phyloP scores from a whole-genome alignment of 208 protist species.

The Strigomonas oncopelti region DNA sequence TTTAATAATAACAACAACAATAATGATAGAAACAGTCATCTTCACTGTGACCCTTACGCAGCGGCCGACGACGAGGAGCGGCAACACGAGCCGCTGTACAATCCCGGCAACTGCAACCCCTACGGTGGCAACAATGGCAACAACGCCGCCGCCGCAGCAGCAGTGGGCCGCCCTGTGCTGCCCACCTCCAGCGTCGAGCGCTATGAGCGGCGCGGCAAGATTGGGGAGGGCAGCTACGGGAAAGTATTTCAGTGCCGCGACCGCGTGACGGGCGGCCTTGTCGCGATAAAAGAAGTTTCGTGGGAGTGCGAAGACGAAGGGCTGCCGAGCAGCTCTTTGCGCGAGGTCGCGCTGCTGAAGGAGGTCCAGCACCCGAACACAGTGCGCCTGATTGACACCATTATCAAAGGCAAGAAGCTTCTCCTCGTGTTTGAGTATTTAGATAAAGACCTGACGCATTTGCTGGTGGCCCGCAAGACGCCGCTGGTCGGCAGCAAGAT shows the following conservation, averaged over 20 bases:
- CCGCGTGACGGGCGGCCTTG: conserved; percentile 47
- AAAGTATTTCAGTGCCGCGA: conserved; percentile 95
- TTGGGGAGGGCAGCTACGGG: conserved; percentile 95
- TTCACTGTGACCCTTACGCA: too few species aligned
- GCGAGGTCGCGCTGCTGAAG: conserved; percentile 96
- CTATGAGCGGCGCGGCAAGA: conserved; percentile 91
- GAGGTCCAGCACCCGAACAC: conserved; percentile 95
- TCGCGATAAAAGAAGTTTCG: conserved; percentile 86
- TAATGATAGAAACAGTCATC: too few species aligned
- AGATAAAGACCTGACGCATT: conserved; percentile 96
- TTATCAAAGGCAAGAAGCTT: conserved; percentile 92
- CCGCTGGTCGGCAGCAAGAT: conserved; percentile 55
- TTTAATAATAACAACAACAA: too few species aligned
- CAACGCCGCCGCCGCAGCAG: conserved; percentile 25
- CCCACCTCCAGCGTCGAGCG: conserved; percentile 25
- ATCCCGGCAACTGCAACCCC: too few species aligned
- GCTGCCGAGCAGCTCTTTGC: conserved; percentile 88
- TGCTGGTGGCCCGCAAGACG: conserved; percentile 72
- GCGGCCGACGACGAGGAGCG: too few species aligned
- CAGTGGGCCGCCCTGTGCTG: background rate
- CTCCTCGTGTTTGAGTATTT: conserved; percentile 97
- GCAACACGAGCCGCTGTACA: too few species aligned
- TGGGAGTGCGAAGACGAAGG: conserved; percentile 87
- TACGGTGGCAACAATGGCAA: conserved; percentile 32
- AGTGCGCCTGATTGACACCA: conserved; percentile 93